Percentiles rank a stretch among this genome's conserved stretches.
These are phyloP conservation scores for Beta vulgaris DNA, from an alignment of 148 eudicot species.

Conservation along the genomic window DNA sequence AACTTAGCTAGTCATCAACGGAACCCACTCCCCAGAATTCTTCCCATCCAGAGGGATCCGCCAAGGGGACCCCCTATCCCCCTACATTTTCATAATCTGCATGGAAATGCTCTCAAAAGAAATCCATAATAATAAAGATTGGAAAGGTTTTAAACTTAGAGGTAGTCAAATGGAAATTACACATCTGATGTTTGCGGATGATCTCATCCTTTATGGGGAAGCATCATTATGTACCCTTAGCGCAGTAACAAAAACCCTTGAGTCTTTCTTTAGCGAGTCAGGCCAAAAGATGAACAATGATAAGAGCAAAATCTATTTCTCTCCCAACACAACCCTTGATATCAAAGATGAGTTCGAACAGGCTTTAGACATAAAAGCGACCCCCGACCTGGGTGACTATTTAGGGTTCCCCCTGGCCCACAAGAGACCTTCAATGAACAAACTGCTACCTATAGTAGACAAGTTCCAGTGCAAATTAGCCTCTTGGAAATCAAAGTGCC, in stretches of 20 bases:
- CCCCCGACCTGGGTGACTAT: no score
- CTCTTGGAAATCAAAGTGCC: no score
- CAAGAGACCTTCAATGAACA: no score
- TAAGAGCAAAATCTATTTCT: no score
- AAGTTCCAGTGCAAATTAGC: no score
- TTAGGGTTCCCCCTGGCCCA: no score
- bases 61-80: neutral
- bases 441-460: no score
- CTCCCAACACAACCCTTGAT: no score
- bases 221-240: neutral
- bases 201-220: neutral
- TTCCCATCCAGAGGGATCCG: neutral
- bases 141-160: neutral
- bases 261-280: neutral
- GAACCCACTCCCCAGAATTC: neutral
- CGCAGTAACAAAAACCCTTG: neutral
- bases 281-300: neutral
- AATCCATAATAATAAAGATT: neutral
- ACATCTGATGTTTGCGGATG: neutral
- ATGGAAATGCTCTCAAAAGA: neutral
- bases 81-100: neutral
- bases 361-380: no score
- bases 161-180: neutral
- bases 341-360: no score
- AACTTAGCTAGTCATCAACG: neutral